phyloP scores from a whole-genome alignment of 257 asterid genomes.

The Ophiorrhiza pumila region DNA sequence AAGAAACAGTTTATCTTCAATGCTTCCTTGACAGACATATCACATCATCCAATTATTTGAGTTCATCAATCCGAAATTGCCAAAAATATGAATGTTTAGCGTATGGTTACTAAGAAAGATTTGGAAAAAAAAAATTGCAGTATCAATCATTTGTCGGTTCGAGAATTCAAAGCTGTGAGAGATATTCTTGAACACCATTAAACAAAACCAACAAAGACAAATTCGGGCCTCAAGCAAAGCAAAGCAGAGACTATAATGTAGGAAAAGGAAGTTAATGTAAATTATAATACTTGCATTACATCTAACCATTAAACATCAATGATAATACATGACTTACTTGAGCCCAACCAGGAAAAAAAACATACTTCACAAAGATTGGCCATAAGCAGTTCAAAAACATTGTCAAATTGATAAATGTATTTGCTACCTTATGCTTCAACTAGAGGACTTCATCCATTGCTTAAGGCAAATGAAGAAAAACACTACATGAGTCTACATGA shows the following conservation, averaged over 20 bases:
- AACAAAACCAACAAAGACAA: neutral
- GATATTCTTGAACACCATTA: neutral
- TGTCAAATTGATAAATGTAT: neutral
- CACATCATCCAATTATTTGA: no score
- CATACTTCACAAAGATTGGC: neutral
- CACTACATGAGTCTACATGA: neutral
- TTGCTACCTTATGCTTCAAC: neutral
- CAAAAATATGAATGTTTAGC: no score
- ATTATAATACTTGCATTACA: neutral
- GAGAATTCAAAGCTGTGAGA: neutral
- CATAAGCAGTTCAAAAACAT: neutral
- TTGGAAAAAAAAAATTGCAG: neutral
- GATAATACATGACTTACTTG: neutral
- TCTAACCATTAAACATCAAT: neutral
- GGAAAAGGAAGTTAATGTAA: neutral
- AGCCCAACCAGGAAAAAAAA: neutral
- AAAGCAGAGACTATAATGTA: neutral
- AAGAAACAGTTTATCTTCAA: neutral
- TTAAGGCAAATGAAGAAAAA: neutral
- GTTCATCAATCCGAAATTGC: no score
- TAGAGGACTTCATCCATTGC: neutral
- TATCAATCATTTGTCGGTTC: neutral
- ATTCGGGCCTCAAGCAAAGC: neutral
- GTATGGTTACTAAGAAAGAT: no score
- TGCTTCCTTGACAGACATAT: neutral